Evolutionary conservation across 345 rosid genomes (phyloP).

Genomic region (Lumnitzera littorea): DNA sequence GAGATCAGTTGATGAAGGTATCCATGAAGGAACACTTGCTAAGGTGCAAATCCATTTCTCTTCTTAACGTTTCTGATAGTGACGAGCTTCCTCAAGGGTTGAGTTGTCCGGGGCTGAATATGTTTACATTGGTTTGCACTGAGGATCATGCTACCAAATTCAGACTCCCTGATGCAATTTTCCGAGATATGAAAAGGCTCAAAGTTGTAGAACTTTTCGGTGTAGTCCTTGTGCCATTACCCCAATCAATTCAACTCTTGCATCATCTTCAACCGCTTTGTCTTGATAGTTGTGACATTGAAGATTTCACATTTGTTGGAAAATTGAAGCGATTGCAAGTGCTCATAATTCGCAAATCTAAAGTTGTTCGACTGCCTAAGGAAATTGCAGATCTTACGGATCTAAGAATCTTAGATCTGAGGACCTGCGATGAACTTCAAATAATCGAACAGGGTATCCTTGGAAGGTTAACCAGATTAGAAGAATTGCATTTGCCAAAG

Average conservation of each 20-base stretch:
- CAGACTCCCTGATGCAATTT: conserved; percentile 12
- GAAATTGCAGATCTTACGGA: conserved; percentile 13
- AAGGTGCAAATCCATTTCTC: no score
- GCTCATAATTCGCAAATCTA: conserved; percentile 18
- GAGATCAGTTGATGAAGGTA: no score
- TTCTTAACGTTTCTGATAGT: neutral
- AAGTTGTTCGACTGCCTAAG: conserved; percentile 12
- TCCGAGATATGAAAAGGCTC: conserved; percentile 11
- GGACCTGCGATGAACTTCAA: conserved; percentile 9
- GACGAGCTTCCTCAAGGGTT: conserved; percentile 12
- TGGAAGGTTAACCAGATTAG: conserved; percentile 16
- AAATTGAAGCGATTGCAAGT: conserved; percentile 18
- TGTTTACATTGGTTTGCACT: conserved; percentile 3
- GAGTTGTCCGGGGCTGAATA: conserved; percentile 13
- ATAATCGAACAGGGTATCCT: conserved; percentile 22
- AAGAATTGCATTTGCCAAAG: conserved; percentile 22
- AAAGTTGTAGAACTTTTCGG: conserved; percentile 13
- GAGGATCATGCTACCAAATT: neutral
- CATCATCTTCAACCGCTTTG: conserved; percentile 14
- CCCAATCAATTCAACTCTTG: conserved; percentile 9
- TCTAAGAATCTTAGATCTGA: conserved; percentile 21
- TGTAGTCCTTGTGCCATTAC: neutral
- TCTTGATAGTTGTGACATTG: conserved; percentile 12
- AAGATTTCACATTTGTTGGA: conserved; percentile 12
- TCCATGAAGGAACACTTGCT: no score